These are phyloP conservation scores for Antitrichia curtipendula DNA, from an alignment of 225 moss, liverwort and hornwort genomes.

Conservation along the genomic window DNA sequence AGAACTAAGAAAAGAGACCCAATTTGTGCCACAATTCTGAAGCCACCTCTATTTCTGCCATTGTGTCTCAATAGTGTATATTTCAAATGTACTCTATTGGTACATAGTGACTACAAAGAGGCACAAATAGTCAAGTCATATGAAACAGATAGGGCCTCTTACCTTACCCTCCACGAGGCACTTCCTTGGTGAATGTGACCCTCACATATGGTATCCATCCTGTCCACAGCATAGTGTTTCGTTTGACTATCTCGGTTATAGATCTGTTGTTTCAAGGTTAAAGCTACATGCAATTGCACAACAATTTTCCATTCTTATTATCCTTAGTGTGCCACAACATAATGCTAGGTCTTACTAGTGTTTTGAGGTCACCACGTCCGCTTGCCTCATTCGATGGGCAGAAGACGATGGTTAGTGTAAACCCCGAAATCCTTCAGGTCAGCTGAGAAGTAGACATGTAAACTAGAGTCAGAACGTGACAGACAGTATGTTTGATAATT, in stretches of 20 bases:
- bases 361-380: not conserved
- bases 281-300: not conserved
- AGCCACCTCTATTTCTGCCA: no score
- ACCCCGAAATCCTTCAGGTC: no score
- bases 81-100: not conserved
- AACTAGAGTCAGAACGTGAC: not conserved
- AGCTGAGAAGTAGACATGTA: not conserved
- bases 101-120: not conserved
- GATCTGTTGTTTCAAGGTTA: not conserved
- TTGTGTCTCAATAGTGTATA: not conserved
- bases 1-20: not conserved
- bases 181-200: no score
- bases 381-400: not conserved
- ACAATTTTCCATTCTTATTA: not conserved
- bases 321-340: no score
- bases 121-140: no score
- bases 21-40: not conserved
- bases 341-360: not conserved
- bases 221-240: rapidly evolving
- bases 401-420: no score
- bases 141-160: not conserved
- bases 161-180: rapidly evolving
- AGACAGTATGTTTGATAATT: not conserved
- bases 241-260: not conserved
- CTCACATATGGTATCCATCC: not conserved